Conservation (phyloP, 768 basidiomycete species). For the Lactarius akahatsu region DNA sequence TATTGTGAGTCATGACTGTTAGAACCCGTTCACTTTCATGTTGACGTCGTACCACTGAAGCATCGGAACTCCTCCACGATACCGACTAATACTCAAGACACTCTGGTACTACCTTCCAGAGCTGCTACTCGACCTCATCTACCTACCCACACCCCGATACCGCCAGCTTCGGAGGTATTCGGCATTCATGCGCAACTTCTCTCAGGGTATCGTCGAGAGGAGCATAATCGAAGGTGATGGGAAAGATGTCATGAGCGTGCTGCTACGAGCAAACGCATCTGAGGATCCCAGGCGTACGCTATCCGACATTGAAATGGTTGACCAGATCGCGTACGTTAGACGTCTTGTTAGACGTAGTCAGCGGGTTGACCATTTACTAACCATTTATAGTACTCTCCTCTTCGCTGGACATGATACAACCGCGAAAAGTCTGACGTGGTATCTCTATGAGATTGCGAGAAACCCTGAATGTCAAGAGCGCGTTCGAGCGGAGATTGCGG, state of each 20-base stretch:
- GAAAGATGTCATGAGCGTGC: constrained; percentile 31
- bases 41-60: background rate
- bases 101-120: constrained; percentile 28
- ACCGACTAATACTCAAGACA: constrained; percentile 17
- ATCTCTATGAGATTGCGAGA: constrained; percentile 9
- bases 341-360: background rate
- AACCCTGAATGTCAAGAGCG: constrained; percentile 7
- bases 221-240: constrained; percentile 10
- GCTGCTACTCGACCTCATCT: constrained; percentile 19
- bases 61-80: constrained; percentile 6
- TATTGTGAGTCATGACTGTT: constrained; percentile 29
- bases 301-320: constrained; percentile 27
- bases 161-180: constrained; percentile 19
- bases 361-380: background rate
- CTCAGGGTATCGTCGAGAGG: constrained; percentile 20
- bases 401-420: constrained; percentile 8
- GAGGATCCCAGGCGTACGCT: constrained; percentile 21
- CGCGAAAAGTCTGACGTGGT: constrained; percentile 1
- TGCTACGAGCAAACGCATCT: constrained; percentile 31
- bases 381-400: background rate
- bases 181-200: constrained; percentile 20
- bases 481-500: constrained; percentile 19
- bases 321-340: constrained; percentile 24
- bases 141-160: constrained; percentile 24
- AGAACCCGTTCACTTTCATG: background rate